Conservation (phyloP, 805 yeast species). For the Nematodospora valgi region DNA sequence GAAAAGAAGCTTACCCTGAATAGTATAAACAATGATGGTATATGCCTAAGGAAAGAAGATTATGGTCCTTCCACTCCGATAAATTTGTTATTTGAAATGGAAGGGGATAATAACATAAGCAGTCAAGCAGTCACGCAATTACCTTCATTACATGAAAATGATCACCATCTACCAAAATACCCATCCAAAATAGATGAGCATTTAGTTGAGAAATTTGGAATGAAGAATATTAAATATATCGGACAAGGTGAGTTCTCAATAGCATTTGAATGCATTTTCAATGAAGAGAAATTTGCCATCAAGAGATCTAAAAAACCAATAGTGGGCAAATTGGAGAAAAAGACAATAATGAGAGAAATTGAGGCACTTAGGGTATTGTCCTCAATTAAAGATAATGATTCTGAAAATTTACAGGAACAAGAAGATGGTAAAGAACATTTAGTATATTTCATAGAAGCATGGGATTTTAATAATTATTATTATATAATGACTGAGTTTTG, state of each 20-base stretch:
- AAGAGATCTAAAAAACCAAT: slow-evolving; percentile 75
- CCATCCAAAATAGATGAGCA: slow-evolving; percentile 34
- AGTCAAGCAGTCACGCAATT: neutral
- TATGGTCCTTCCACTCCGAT: slow-evolving; percentile 11
- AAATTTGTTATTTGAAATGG: slow-evolving; percentile 8
- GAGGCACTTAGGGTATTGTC: slow-evolving; percentile 54
- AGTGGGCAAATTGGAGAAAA: slow-evolving; percentile 48
- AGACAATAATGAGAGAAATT: slow-evolving; percentile 70
- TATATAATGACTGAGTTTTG: slow-evolving; percentile 95
- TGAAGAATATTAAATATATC: slow-evolving; percentile 56
- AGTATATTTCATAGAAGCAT: slow-evolving; percentile 74
- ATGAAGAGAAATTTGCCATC: slow-evolving; percentile 73
- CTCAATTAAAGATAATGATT: slow-evolving; percentile 35
- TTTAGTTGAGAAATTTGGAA: slow-evolving; percentile 48
- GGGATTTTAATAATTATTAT: slow-evolving; percentile 74
- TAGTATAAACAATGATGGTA: neutral
- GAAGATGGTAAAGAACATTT: slow-evolving; percentile 74
- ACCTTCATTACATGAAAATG: slow-evolving; percentile 4
- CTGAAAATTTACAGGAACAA: slow-evolving; percentile 31
- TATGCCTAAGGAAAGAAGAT: neutral
- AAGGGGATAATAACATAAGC: too few species aligned
- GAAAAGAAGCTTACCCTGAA: neutral
- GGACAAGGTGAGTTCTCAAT: slow-evolving; percentile 89
- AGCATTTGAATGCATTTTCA: slow-evolving; percentile 78
- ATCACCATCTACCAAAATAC: slow-evolving; percentile 1